phyloP scores from a whole-genome alignment of 23 red algal species.

The Pyropia yezoensis region DNA sequence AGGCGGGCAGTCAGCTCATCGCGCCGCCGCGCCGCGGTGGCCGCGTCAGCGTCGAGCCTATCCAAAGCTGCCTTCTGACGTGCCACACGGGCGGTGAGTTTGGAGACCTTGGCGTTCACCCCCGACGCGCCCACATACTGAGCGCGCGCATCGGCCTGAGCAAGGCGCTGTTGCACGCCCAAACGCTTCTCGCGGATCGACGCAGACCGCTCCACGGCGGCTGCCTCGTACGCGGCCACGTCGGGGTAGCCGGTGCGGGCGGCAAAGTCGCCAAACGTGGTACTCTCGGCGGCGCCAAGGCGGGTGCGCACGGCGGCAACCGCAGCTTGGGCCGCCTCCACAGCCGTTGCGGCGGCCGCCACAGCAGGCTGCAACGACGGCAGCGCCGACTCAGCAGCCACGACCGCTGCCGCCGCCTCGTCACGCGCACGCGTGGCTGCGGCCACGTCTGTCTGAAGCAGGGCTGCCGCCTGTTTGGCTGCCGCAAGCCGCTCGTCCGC shows the following conservation, averaged over 20 bases:
- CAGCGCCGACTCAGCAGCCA: background rate
- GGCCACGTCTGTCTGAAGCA: conserved; percentile 6
- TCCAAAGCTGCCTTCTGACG: conserved; percentile 2
- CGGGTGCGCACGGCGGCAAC: conserved; percentile 18
- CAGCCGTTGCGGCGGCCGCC: background rate
- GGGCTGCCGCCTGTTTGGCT: conserved; percentile 6
- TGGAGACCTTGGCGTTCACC: conserved; percentile 5
- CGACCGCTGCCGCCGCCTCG: too few species aligned
- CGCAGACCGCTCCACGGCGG: conserved; percentile 40
- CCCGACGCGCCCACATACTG: conserved; percentile 30
- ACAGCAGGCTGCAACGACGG: background rate
- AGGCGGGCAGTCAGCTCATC: too few species aligned
- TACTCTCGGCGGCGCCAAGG: conserved; percentile 45
- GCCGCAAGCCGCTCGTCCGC: conserved; percentile 42
- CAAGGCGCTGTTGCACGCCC: conserved; percentile 34
- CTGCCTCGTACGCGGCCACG: conserved; percentile 60
- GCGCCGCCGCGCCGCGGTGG: too few species aligned
- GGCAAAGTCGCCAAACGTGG: conserved; percentile 62
- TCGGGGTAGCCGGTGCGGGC: conserved; percentile 23
- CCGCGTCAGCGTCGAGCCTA: too few species aligned
- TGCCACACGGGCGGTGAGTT: conserved; percentile 20
- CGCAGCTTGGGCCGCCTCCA: conserved; percentile 1
- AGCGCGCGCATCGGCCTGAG: conserved; percentile 14
- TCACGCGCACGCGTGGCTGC: too few species aligned
- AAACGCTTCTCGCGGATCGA: conserved; percentile 28